Evolutionary conservation across 1,284 basidiomycete genomes (phyloP).

Genomic region (Cerioporus squamosus): DNA sequence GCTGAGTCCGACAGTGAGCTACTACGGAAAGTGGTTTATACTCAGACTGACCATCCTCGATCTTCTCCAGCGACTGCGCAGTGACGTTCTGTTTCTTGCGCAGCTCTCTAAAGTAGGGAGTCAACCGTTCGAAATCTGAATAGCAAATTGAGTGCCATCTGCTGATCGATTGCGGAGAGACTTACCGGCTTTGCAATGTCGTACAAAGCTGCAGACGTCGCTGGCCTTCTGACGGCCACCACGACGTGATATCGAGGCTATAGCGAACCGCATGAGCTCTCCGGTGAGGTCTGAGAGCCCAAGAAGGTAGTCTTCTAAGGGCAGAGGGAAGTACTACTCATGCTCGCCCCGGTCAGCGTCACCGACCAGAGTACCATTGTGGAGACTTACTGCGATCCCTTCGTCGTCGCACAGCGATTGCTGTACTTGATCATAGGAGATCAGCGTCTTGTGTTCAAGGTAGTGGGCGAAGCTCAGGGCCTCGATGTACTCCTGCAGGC

Average conservation of each 20-base stretch:
- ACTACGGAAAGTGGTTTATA: not conserved
- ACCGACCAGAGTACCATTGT: not conserved
- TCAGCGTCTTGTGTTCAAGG: slow-evolving; percentile 72
- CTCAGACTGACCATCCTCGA: slow-evolving; percentile 78
- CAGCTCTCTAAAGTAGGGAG: slow-evolving; percentile 73
- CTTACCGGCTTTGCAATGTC: slow-evolving; percentile 79
- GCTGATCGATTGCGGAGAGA: not conserved
- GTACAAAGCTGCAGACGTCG: slow-evolving; percentile 78
- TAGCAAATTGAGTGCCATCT: not conserved
- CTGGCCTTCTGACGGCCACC: slow-evolving; percentile 74
- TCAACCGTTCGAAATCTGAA: slow-evolving; percentile 77
- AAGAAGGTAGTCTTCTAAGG: slow-evolving; percentile 86
- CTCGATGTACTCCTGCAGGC: slow-evolving; percentile 93
- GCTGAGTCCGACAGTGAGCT: slow-evolving; percentile 43
- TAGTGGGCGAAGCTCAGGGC: slow-evolving; percentile 91
- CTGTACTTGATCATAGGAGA: slow-evolving; percentile 77
- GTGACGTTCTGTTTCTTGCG: slow-evolving; percentile 91
- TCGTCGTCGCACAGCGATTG: slow-evolving; percentile 58
- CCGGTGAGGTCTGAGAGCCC: slow-evolving; percentile 95
- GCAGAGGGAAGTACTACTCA: slow-evolving; percentile 67
- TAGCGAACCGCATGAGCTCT: slow-evolving; percentile 96
- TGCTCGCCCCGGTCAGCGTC: not conserved
- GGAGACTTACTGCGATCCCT: slow-evolving; percentile 59
- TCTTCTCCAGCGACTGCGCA: slow-evolving; percentile 85
- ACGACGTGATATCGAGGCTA: slow-evolving; percentile 72